Evolutionary conservation across 805 yeast genomes (phyloP).

Genomic region (Saccharomycopsis microspora): DNA sequence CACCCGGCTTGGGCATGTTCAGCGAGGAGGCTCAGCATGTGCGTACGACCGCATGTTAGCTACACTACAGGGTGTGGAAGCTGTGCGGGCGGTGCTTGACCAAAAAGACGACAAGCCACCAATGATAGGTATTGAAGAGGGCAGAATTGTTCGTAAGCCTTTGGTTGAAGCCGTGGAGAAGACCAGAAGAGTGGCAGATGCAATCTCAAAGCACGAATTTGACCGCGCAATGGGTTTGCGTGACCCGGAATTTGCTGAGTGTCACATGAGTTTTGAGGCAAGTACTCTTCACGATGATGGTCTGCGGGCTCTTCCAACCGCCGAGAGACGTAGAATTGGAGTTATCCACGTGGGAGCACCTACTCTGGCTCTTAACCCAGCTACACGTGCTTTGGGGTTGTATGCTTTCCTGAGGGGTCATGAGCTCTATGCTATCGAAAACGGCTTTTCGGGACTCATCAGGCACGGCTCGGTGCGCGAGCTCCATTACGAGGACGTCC

Average conservation of each 20-base stretch:
- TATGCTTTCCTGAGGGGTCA: conserved; percentile 89
- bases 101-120: conserved; percentile 79
- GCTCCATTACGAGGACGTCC: conserved; percentile 79
- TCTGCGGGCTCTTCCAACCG: conserved; percentile 41
- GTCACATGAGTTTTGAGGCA: conserved; percentile 55
- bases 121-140: conserved; percentile 81
- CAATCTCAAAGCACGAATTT: conserved; percentile 70
- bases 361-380: conserved; percentile 92
- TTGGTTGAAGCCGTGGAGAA: conserved; percentile 81
- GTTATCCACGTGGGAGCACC: conserved; percentile 94
- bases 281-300: conserved; percentile 61
- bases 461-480: conserved; percentile 77
- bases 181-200: conserved; percentile 84
- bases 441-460: conserved; percentile 86
- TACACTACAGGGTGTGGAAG: conserved; percentile 95
- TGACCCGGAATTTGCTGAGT: conserved; percentile 77
- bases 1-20: conserved; percentile 94
- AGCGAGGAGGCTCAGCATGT: conserved; percentile 97
- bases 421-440: conserved; percentile 78
- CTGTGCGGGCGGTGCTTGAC: conserved; percentile 85
- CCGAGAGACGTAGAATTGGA: conserved; percentile 61
- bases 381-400: conserved; percentile 80
- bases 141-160: conserved; percentile 75
- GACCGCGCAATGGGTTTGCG: conserved; percentile 79
- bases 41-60: conserved; percentile 89